Conservation (phyloP, 306 rosid species). For the Vicia villosa region DNA sequence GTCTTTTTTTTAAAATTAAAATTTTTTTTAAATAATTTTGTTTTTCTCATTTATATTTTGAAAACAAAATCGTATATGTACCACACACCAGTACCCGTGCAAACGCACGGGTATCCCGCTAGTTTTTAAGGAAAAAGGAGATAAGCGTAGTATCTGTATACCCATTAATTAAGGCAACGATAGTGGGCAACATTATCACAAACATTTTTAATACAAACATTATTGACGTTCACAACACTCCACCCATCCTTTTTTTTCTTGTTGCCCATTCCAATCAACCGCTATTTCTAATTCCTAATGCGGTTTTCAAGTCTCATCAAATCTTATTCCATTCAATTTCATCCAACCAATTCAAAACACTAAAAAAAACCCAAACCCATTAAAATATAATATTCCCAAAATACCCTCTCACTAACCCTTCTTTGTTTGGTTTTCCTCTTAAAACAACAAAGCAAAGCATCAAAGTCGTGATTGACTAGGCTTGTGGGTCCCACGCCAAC, state of each 20-base stretch:
- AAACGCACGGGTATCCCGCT: too few species aligned
- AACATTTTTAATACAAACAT: conserved; percentile 35
- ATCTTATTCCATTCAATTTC: conserved; percentile 21
- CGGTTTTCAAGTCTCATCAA: conserved; percentile 36
- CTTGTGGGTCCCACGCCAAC: conserved; percentile 47
- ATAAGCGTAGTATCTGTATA: conserved; percentile 3
- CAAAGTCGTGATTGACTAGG: conserved; percentile 60
- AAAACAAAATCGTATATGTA: too few species aligned
- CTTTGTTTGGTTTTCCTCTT: conserved; percentile 31
- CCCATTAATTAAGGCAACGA: conserved; percentile 43
- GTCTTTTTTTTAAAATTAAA: too few species aligned
- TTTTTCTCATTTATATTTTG: too few species aligned
- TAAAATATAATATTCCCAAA: conserved; percentile 25
- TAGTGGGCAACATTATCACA: conserved; percentile 37
- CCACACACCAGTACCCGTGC: too few species aligned
- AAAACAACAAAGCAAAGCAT: conserved; percentile 28
- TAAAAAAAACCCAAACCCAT: not conserved
- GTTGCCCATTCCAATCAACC: conserved; percentile 19
- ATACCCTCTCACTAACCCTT: conserved; percentile 36
- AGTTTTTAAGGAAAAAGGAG: not conserved
- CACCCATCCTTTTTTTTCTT: conserved; percentile 9
- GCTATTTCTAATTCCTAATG: conserved; percentile 21
- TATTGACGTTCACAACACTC: conserved; percentile 37
- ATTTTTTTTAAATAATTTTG: too few species aligned
- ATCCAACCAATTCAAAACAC: not conserved